Base-by-base conservation (phyloP, 2,329 filamentous ascomycete species). In the Alternaria burnsii region DNA sequence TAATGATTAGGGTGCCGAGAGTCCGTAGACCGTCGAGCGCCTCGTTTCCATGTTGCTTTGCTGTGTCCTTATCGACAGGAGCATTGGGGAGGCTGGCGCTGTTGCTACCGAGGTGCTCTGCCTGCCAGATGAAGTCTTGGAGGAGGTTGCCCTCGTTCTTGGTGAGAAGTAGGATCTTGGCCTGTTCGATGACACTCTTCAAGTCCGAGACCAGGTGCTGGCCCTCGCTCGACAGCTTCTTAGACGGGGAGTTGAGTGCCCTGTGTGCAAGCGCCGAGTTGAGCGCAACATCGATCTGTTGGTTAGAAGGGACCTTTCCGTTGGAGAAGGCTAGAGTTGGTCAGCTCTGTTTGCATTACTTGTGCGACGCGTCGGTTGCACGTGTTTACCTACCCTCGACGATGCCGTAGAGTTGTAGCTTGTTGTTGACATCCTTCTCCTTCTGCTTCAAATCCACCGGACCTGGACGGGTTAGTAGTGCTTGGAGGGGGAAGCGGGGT, bases 111-210 rank as follows among this genome's bases (percentile, higher is more conserved):
- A 95, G 89, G 47, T 91, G 86, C 75, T 93, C 88, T 0, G 93
- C 94, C 76, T 97, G 91, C 91, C 92, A 99, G 80, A 98, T 92
- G 80, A 99, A 98, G 73, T 99, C 94, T 76, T 99, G 95, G 20
- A 99, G 83, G 59, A 98, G 82, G 73, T 99, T 93, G 75, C 94
- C 95, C 61, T 97, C 87, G 76, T 99, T 99, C 86, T 98, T 99
- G 81, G 90, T 91, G 26, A 99, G 84, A 9, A 98, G 82, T 12
- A 99, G 86, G 58, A 89, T 81, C 83, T 97, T 96, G 59, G 94
- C 91, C 77, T 95, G 87, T 72, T 91, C 87, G 46, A 99, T 89
- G 52, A 97, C 92, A 55, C 91, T 85, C 62, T 88, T 88, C 58
- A 95, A 81, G 69, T 98, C 94, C 42, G 83, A 82, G 4, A 97